Conservation (phyloP, 2,329 filamentous ascomycete genomes). For the Thelonectria blattea region DNA sequence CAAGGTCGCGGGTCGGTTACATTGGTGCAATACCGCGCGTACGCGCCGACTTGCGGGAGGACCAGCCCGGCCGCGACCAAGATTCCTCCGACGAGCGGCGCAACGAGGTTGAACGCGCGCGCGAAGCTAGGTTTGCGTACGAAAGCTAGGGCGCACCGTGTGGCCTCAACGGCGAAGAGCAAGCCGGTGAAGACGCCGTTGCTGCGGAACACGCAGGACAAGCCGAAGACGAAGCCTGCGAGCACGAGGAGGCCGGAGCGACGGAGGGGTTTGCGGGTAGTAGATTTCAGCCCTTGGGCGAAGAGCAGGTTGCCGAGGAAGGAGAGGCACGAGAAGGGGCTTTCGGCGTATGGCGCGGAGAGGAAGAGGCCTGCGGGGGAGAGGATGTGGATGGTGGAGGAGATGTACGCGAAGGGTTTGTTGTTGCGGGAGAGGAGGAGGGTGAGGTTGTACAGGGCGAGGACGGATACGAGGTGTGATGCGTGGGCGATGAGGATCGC, state of each 20-base stretch:
- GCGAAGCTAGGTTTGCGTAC: slow-evolving; percentile 38
- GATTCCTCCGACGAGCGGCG: slow-evolving; percentile 70
- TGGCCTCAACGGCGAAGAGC: slow-evolving; percentile 70
- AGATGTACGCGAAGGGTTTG: slow-evolving; percentile 66
- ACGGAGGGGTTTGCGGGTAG: slow-evolving; percentile 29
- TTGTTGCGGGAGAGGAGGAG: slow-evolving; percentile 56
- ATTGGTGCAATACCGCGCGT: slow-evolving; percentile 68
- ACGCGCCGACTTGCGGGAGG: slow-evolving; percentile 78
- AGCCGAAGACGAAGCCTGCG: slow-evolving; percentile 72
- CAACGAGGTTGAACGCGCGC: slow-evolving; percentile 58
- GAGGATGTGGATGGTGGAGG: slow-evolving; percentile 78
- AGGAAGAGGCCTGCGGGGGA: slow-evolving; percentile 91
- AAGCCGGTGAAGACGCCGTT: slow-evolving; percentile 87
- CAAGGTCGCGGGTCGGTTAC: slow-evolving; percentile 64
- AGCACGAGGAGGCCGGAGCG: slow-evolving; percentile 61
- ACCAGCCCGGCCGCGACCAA: slow-evolving; percentile 71
- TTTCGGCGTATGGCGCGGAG: slow-evolving; percentile 84
- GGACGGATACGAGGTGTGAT: slow-evolving; percentile 77
- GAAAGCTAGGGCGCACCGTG: slow-evolving; percentile 45
- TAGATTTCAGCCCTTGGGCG: slow-evolving; percentile 50
- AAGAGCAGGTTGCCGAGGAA: slow-evolving; percentile 77
- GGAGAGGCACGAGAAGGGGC: slow-evolving; percentile 77
- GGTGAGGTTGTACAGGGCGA: slow-evolving; percentile 74
- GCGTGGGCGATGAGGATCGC: slow-evolving; percentile 72
- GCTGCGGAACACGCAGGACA: slow-evolving; percentile 76